These are phyloP conservation scores for Eucommia ulmoides DNA, from an alignment of 257 asterid species.

Conservation along the genomic window DNA sequence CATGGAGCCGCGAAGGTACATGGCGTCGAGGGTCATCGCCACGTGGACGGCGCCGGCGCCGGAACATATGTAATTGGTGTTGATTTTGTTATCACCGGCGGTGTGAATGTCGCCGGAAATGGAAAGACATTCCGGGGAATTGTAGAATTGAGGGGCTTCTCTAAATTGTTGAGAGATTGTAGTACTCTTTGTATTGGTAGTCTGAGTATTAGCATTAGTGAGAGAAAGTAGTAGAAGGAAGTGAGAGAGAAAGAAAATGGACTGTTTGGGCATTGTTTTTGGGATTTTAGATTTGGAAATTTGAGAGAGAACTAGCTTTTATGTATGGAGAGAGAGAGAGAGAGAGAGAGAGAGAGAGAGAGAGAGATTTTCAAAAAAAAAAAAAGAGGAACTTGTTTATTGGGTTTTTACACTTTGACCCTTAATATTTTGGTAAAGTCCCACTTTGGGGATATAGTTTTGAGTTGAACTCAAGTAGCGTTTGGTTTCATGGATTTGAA, in stretches of 20 bases:
- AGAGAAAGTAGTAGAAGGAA: constrained; percentile 17
- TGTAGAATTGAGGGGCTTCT: constrained; percentile 89
- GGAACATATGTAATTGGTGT: constrained; percentile 24
- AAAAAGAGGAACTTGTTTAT: too few species aligned
- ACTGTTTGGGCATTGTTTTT: constrained; percentile 20
- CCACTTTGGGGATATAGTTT: too few species aligned
- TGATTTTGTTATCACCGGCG: neutral
- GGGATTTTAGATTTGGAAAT: constrained; percentile 8
- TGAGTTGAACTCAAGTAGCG: too few species aligned
- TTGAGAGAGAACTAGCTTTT: constrained; percentile 6
- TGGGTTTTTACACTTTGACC: too few species aligned
- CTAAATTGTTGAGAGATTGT: constrained; percentile 35
- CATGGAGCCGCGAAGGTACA: constrained; percentile 85
- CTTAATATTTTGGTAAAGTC: too few species aligned
- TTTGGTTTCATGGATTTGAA: too few species aligned
- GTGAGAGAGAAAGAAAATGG: constrained; percentile 16
- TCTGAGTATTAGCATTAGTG: constrained; percentile 7
- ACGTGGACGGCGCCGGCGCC: constrained; percentile 45
- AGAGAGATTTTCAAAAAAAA: too few species aligned
- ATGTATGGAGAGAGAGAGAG: neutral
- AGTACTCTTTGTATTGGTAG: constrained; percentile 7
- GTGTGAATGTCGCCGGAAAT: constrained; percentile 1
- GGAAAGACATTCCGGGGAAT: constrained; percentile 47
- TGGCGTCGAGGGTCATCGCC: constrained; percentile 79
- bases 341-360: too few species aligned